phyloP scores from a whole-genome alignment of 129 eudicot species.

The Mikania micrantha region DNA sequence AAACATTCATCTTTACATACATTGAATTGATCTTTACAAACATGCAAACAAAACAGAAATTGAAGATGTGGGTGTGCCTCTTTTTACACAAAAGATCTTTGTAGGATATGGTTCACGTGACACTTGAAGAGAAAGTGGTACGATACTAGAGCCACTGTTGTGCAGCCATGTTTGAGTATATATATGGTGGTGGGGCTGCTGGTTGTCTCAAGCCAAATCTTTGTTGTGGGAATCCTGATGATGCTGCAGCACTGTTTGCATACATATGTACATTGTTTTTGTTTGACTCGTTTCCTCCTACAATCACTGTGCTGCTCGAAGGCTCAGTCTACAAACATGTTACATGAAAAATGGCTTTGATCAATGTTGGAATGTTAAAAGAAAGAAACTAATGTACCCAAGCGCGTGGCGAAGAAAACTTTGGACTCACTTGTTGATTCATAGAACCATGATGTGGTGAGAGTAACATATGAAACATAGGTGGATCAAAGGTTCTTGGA shows the following conservation, averaged over 20 bases:
- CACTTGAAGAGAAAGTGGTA: conserved; percentile 43
- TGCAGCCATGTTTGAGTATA: conserved; percentile 55
- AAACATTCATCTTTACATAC: conserved; percentile 12
- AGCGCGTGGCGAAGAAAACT: neutral
- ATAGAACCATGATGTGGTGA: conserved; percentile 38
- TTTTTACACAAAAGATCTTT: conserved; percentile 13
- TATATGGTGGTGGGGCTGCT: conserved; percentile 26
- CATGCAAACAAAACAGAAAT: conserved; percentile 10
- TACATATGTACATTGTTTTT: conserved; percentile 27
- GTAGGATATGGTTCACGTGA: neutral
- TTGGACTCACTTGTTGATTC: conserved; percentile 46
- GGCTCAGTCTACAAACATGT: conserved; percentile 29
- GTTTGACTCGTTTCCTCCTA: conserved; percentile 17
- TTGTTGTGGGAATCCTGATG: conserved; percentile 98
- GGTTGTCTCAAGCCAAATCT: conserved; percentile 28
- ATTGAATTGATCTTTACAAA: conserved; percentile 8
- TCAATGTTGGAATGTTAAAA: neutral
- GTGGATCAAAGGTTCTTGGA: conserved; percentile 35
- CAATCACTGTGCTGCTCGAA: conserved; percentile 41
- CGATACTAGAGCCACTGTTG: conserved; percentile 48
- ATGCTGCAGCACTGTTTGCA: conserved; percentile 90
- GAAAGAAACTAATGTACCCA: neutral
- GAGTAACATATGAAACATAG: conserved; percentile 39
- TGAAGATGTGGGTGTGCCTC: neutral
- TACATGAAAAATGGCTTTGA: neutral